phyloP scores from a whole-genome alignment of 169 alveolate genomes.

The Eimeria necatrix region DNA sequence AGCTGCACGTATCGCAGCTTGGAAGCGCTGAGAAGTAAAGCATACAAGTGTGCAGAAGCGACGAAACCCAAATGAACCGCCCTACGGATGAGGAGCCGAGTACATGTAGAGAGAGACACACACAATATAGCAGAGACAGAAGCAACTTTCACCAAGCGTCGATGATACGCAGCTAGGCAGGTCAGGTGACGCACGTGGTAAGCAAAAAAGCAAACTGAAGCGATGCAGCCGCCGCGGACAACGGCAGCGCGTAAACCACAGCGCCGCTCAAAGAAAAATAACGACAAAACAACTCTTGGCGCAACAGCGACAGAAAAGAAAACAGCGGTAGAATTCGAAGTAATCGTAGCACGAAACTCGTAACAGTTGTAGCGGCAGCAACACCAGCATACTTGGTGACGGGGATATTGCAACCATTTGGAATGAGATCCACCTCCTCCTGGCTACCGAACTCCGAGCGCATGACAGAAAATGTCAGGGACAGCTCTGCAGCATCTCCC shows the following conservation, averaged over 20 bases:
- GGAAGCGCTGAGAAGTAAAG: slow-evolving; percentile 81
- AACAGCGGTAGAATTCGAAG: too few species aligned
- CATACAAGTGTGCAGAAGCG: not conserved
- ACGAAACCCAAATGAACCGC: not conserved
- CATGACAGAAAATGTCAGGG: slow-evolving; percentile 85
- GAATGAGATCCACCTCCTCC: slow-evolving; percentile 85
- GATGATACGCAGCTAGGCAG: too few species aligned
- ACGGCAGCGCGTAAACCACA: too few species aligned
- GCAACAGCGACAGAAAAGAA: too few species aligned
- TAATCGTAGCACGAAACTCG: not conserved
- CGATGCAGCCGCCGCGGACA: too few species aligned
- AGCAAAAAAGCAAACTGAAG: too few species aligned
- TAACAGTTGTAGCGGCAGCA: not conserved
- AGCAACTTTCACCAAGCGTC: not conserved
- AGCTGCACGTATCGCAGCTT: slow-evolving; percentile 92
- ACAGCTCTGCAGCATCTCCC: slow-evolving; percentile 84
- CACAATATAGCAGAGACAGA: not conserved
- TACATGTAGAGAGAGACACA: not conserved
- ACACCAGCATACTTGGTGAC: slow-evolving; percentile 84
- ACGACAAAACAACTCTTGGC: too few species aligned
- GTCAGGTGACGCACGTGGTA: too few species aligned
- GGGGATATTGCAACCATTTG: slow-evolving; percentile 86
- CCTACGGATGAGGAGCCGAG: not conserved
- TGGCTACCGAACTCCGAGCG: slow-evolving; percentile 58
- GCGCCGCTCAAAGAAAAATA: too few species aligned